Conservation (phyloP, 306 rosid genomes). For the Cucurbita pepo region DNA sequence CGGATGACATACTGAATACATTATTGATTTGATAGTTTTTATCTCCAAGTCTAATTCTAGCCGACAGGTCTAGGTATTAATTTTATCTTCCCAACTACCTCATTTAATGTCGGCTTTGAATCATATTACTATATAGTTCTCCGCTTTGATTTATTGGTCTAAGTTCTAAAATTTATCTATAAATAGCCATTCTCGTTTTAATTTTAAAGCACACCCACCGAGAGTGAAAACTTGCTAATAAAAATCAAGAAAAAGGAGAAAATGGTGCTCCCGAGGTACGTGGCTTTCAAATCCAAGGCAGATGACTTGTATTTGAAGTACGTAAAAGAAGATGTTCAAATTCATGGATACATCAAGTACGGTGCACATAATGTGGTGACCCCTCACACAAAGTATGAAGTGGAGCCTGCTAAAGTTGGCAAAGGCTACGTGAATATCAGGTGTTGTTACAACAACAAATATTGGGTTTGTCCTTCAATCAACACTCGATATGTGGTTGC, state of each 20-base stretch:
- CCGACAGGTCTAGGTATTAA: no score
- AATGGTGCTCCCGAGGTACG: background rate
- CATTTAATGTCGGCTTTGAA: no score
- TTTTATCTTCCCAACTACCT: no score
- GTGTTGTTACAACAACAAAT: conserved; percentile 15
- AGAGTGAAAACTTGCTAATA: no score
- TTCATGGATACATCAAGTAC: background rate
- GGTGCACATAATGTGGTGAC: background rate
- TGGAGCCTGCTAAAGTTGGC: background rate
- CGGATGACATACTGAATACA: no score
- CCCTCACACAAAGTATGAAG: background rate
- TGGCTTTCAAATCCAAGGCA: background rate
- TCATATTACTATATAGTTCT: no score
- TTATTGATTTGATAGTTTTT: no score
- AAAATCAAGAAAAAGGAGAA: background rate
- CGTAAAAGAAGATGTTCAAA: background rate
- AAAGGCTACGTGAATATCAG: background rate
- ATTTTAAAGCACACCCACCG: background rate
- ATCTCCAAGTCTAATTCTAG: no score
- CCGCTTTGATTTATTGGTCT: no score
- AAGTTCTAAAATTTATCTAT: background rate
- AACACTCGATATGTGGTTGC: background rate
- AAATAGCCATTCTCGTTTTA: background rate
- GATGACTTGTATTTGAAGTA: background rate
- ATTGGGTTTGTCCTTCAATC: background rate